phyloP scores from a whole-genome alignment of 768 basidiomycete species.

The Agrocybe chaxingu region DNA sequence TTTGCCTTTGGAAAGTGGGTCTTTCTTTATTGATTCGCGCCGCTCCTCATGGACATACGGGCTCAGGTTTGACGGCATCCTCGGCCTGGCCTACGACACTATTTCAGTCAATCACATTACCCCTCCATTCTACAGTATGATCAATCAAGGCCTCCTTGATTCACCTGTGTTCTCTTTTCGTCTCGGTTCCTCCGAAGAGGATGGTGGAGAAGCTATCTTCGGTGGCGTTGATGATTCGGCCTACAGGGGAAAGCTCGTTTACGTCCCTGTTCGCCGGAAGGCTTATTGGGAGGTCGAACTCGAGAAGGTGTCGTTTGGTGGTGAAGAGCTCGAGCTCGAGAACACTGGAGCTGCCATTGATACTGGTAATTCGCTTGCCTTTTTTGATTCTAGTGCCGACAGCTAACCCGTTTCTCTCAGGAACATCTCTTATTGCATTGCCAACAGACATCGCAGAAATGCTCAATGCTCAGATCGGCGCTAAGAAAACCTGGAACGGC shows the following conservation, averaged over 20 bases:
- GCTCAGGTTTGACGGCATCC: conserved; percentile 87
- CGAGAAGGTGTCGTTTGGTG: conserved; percentile 79
- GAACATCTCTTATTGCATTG: conserved; percentile 91
- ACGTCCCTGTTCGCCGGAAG: conserved; percentile 90
- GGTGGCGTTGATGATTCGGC: conserved; percentile 81
- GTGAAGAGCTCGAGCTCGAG: conserved; percentile 85
- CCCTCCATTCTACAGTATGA: conserved; percentile 94
- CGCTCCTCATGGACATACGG: not conserved
- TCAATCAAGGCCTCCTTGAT: conserved; percentile 78
- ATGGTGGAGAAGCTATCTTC: conserved; percentile 89
- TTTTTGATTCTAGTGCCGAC: conserved; percentile 7
- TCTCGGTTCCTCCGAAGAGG: conserved; percentile 78
- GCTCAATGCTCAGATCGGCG: conserved; percentile 94
- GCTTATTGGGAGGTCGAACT: conserved; percentile 99
- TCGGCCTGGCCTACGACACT: conserved; percentile 92
- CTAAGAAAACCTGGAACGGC: conserved; percentile 92
- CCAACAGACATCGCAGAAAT: conserved; percentile 96
- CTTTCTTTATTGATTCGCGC: not conserved
- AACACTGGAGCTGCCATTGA: conserved; percentile 93
- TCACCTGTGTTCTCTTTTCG: conserved; percentile 93
- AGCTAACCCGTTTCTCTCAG: conserved; percentile 28
- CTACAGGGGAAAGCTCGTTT: conserved; percentile 77
- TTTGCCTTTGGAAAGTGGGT: conserved; percentile 95
- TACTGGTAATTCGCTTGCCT: conserved; percentile 48
- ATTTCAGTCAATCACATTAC: conserved; percentile 91